Base-by-base conservation (phyloP, 2,329 filamentous ascomycete genomes). In the Paecilomyces sp. region DNA sequence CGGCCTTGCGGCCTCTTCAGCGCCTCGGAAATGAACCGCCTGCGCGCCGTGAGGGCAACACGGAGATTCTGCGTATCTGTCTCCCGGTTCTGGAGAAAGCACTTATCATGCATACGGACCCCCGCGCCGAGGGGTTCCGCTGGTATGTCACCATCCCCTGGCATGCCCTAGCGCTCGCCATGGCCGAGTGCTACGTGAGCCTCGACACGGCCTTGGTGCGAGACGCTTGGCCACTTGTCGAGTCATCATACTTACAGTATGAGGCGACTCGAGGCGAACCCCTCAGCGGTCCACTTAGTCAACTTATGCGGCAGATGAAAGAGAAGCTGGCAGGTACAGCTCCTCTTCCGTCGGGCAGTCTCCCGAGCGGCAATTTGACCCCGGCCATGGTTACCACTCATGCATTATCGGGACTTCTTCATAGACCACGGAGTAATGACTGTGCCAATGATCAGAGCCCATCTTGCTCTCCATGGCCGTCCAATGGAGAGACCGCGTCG, bases 101-200 rank as follows among this genome's bases (percentile, higher is more conserved):
- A 3, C 62, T 66, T 1, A 61, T 69, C 3, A 65, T 73, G 22
- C 66, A 68, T 18, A 70, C 63, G 0, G 66, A 70, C 41, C 62
- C 67, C 1, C 67, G 67, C n/a, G 69, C 68, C 24, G 69, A 72
- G 56, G 67, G 66, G 0, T 71, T 69, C 22, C 63, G 69, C 33
- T 72, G 69, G 70, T 68, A 68, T 53, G 58, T 71, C 13, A 60
- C 61, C 1, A 63, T 69, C 1, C 68, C 63, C 28, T 70, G 69
- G 70, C 67, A 67, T 12, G 62, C 63, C 1, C 65, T 73, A 7
- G 64, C 66, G 1, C 62, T 68, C 33, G 68, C 70, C 18, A 61
- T 72, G 15, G 63, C 64, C 3, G 70, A 72, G 56, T 71, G 70
- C 55, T 67, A 66, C 56, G 59, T 67, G 24, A 66, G 69, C 31